phyloP scores from a whole-genome alignment of 169 alveolate genomes.

The Eimeria acervulina region DNA sequence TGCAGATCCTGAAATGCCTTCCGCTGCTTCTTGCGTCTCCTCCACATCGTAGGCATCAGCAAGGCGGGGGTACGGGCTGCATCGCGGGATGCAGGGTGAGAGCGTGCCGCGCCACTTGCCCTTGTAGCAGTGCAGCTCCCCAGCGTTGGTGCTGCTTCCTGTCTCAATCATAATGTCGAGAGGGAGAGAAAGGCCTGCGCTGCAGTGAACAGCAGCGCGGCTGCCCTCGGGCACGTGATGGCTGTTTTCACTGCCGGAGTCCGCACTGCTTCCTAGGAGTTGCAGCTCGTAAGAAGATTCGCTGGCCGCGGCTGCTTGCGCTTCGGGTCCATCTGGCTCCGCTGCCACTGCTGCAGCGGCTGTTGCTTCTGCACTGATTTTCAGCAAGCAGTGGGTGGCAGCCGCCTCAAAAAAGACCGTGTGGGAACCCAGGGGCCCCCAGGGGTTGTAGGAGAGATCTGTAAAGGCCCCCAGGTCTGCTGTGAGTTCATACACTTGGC shows the following conservation, averaged over 20 bases:
- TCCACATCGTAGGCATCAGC: constrained; percentile 74
- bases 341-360: constrained; percentile 67
- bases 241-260: not conserved
- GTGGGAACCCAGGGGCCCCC: constrained; percentile 86
- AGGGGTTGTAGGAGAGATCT: constrained; percentile 88
- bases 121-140: constrained; percentile 18
- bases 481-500: constrained; percentile 85
- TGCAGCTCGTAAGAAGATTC: constrained; percentile 48
- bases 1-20: constrained; percentile 61
- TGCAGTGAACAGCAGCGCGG: constrained; percentile 66
- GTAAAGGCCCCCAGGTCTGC: constrained; percentile 87
- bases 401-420: constrained; percentile 11
- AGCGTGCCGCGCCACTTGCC: constrained; percentile 76
- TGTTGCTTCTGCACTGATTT: constrained; percentile 42
- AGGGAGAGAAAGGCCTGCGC: constrained; percentile 59
- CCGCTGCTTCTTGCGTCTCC: constrained; percentile 59
- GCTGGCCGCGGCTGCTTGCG: constrained; percentile 39
- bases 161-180: not conserved
- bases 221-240: constrained; percentile 50
- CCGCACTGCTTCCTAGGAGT: not conserved
- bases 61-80: constrained; percentile 78
- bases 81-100: constrained; percentile 71
- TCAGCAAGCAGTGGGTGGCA: constrained; percentile 54
- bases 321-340: constrained; percentile 62
- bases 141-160: constrained; percentile 49